Evolutionary conservation across 768 basidiomycete species (phyloP).

Genomic region (Multifurca ochricompacta): DNA sequence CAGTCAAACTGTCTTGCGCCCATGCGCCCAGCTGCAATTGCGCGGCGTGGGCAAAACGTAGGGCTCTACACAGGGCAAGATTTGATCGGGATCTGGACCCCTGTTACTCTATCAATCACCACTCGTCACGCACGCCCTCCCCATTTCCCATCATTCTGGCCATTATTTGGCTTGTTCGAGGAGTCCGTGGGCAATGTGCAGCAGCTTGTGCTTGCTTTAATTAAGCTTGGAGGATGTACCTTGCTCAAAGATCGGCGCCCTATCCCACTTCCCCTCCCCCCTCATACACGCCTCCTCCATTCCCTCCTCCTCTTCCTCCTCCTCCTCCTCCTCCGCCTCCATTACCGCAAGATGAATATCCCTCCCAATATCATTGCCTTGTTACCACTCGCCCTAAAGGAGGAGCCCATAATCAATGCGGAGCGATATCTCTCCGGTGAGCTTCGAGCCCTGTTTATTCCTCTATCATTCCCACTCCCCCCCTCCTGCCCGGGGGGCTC

Average conservation of each 20-base stretch:
- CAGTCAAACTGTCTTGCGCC: too few species aligned
- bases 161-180: not conserved
- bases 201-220: not conserved
- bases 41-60: too few species aligned
- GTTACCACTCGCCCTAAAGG: not conserved
- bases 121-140: not conserved
- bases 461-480: not conserved
- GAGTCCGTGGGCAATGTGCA: not conserved
- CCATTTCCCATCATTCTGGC: not conserved
- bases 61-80: too few species aligned
- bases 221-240: not conserved
- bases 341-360: not conserved
- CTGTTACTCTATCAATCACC: not conserved
- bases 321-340: not conserved
- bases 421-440: slow-evolving; percentile 13
- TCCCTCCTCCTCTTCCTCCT: not conserved
- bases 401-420: not conserved
- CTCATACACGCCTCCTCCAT: not conserved
- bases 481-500: not conserved
- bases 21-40: too few species aligned
- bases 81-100: slow-evolving; percentile 7
- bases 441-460: not conserved
- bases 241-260: not conserved
- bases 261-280: not conserved
- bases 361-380: not conserved